phyloP scores from a whole-genome alignment of 768 basidiomycete genomes.

The Pleurotus citrinopileatus region DNA sequence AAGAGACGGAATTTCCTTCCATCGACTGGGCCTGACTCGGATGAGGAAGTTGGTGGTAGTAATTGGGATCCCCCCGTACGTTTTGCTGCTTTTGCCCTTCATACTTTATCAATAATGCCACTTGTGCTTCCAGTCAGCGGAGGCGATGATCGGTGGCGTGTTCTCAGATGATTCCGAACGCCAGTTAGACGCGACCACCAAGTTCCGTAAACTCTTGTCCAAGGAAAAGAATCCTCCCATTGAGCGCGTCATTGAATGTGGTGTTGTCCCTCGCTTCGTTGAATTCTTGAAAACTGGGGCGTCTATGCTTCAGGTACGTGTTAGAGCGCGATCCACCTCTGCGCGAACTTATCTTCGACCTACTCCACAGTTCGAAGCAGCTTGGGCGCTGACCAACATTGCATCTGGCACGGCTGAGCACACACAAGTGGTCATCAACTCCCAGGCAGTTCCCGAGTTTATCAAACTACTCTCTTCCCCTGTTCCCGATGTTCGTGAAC shows the following conservation, averaged over 20 bases:
- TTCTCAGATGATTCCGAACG: slow-evolving; percentile 89
- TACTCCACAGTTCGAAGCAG: slow-evolving; percentile 82
- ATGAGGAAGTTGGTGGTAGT: slow-evolving; percentile 77
- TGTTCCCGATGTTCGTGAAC: slow-evolving; percentile 95
- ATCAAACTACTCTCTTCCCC: slow-evolving; percentile 94
- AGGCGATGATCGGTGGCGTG: slow-evolving; percentile 91
- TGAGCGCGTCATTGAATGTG: slow-evolving; percentile 96
- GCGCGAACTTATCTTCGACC: slow-evolving; percentile 8
- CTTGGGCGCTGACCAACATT: slow-evolving; percentile 97
- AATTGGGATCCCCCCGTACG: slow-evolving; percentile 79
- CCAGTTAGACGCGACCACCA: slow-evolving; percentile 96
- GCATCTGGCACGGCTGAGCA: slow-evolving; percentile 98
- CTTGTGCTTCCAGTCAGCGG: slow-evolving; percentile 54
- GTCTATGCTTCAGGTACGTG: slow-evolving; percentile 78
- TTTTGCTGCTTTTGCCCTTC: slow-evolving; percentile 18
- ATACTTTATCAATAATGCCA: slow-evolving; percentile 14
- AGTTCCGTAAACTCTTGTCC: slow-evolving; percentile 96
- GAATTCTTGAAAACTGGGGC: slow-evolving; percentile 83
- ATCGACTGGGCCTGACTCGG: slow-evolving; percentile 73
- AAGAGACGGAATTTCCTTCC: slow-evolving; percentile 95
- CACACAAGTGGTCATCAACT: slow-evolving; percentile 95
- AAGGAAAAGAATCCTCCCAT: slow-evolving; percentile 99
- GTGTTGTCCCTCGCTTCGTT: slow-evolving; percentile 96
- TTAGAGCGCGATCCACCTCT: slow-evolving; percentile 1
- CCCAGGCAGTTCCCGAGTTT: slow-evolving; percentile 94